phyloP scores from a whole-genome alignment of 2,329 filamentous ascomycete genomes.

The Coniochaeta hoffmannii region DNA sequence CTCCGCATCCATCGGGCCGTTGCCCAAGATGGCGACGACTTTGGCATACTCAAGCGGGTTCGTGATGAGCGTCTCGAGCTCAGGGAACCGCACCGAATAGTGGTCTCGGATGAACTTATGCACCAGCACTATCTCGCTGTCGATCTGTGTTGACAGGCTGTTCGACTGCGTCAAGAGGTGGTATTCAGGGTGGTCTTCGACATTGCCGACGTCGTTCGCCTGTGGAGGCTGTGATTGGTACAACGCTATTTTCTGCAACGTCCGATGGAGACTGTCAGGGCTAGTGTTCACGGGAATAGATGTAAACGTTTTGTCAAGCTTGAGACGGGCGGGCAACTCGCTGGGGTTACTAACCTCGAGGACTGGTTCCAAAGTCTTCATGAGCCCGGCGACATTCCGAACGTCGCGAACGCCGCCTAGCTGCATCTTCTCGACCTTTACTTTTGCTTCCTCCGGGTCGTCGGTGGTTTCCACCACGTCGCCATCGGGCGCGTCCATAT shows the following conservation, averaged over 20 bases:
- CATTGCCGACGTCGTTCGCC: conserved; percentile 64
- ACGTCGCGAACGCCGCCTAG: conserved; percentile 68
- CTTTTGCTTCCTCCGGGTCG: conserved; percentile 63
- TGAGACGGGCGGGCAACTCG: conserved; percentile 14
- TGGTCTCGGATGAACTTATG: conserved; percentile 97
- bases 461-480: conserved; percentile 44
- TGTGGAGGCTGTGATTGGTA: conserved; percentile 64
- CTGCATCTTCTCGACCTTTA: conserved; percentile 77
- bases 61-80: conserved; percentile 81
- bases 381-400: conserved; percentile 68
- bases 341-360: conserved; percentile 60
- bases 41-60: conserved; percentile 94
- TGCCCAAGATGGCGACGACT: conserved; percentile 86
- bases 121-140: conserved; percentile 83
- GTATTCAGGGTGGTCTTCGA: conserved; percentile 90
- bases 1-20: conserved; percentile 75
- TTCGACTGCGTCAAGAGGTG: conserved; percentile 83
- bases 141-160: conserved; percentile 82
- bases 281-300: conserved; percentile 48
- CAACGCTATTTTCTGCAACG: conserved; percentile 68
- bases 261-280: conserved; percentile 56
- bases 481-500: conserved; percentile 41
- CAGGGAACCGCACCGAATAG: conserved; percentile 89
- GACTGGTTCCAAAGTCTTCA: conserved; percentile 74
- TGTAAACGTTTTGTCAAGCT: conserved; percentile 52